Evolutionary conservation across 108 stramenopile genomes (phyloP), one percentile per base, ranked within the genome.

Genomic region (Parmales sp.): DNA sequence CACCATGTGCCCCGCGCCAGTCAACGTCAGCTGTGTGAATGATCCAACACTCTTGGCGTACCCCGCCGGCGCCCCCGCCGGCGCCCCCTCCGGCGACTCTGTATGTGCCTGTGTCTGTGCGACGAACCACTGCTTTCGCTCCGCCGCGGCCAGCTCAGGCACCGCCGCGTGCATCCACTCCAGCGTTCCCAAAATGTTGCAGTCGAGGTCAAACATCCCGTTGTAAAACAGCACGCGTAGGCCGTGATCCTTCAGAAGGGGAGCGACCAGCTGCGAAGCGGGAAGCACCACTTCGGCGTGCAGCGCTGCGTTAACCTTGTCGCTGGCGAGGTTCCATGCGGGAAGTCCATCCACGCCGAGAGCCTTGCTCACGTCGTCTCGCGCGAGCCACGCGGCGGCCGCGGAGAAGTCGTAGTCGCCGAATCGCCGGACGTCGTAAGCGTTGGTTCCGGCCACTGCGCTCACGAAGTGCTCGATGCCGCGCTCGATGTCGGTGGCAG

Each of bases 391-490:
- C 1, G 64, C 45, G 20, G 45, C 68, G 23, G 76, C 66, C 45
- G 28, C 9, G 48, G 60, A 39, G 60, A 85, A 83, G 78, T 85
- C 73, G 70, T 85, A 85, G 76, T 81, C 81, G n/a, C 60, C 60
- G 60, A 36, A 39, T 0, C 6, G 36, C 22, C 81, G 80, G 68
- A 83, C 73, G 78, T 85, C 82, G 73, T 83, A 83, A 9, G 74
- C 74, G 72, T 83, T 85, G 19, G 63, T 16, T 28, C 78, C 78
- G 20, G 71, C 60, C 6, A 29, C 34, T 26, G 5, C 60, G 31
- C 60, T 63, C 7, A 63, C 60, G 60, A 25, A 63, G 60, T 63
- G 31, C 60, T 63, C 60, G 9, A 63, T 63, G 4, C 34, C 34
- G 60, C 34, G 28, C 7, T 36, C 28, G 60, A 63, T 63, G 31